phyloP scores from a whole-genome alignment of 176 grass and related monocot genomes.

The Alloteropsis semialata region DNA sequence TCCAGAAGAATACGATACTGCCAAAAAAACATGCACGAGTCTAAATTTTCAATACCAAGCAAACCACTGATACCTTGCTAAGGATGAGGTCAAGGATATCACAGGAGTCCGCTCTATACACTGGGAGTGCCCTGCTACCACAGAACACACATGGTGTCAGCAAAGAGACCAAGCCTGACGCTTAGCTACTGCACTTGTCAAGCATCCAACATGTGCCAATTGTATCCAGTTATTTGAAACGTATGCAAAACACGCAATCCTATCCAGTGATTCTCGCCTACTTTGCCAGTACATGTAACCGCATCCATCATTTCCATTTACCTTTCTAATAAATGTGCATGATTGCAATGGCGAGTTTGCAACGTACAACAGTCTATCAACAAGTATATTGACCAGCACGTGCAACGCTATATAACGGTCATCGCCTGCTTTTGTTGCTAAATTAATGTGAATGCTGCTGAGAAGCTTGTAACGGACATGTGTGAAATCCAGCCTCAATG shows the following conservation, averaged over 20 bases:
- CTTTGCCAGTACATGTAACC: background rate
- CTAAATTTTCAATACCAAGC: background rate
- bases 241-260: background rate
- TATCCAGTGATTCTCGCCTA: background rate
- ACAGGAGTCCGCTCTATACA: constrained; percentile 50
- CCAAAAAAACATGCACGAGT: background rate
- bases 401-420: background rate
- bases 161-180: background rate
- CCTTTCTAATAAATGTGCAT: background rate
- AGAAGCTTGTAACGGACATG: background rate
- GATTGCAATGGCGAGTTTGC: background rate
- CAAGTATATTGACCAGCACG: background rate
- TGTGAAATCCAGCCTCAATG: background rate
- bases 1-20: background rate
- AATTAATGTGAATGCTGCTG: background rate
- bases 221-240: background rate
- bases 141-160: constrained; percentile 1
- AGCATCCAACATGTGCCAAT: background rate
- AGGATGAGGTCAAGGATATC: constrained; percentile 78
- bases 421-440: background rate
- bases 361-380: background rate
- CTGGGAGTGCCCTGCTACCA: constrained; percentile 39
- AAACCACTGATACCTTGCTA: constrained; percentile 48
- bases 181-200: background rate
- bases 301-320: background rate